Base-by-base conservation (phyloP, 2,329 filamentous ascomycete genomes). In the Penicillium sp. region DNA sequence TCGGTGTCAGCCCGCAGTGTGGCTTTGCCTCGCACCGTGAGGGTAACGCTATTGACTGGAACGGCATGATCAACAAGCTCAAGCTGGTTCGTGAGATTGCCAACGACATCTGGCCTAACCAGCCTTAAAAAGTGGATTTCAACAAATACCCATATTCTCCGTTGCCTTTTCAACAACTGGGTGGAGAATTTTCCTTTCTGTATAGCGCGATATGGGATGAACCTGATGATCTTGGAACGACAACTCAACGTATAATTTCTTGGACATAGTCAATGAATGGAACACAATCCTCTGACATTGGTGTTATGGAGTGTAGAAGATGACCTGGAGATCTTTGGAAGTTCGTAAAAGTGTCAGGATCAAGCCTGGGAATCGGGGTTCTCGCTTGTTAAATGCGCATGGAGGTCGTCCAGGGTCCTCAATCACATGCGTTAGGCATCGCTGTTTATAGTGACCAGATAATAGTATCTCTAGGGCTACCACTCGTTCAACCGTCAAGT, bases 1-100 rank as follows among this genome's bases (percentile, higher is more conserved):
- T 89, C 39, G 77, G 77, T 44, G 77, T 87, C 14, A 85, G 81
- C 61, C 84, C 85, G 0, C 85, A 88, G 70, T 87, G 84, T 63
- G 84, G 83, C 5, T 86, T 86, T 66, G 86, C 85, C 28, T 87
- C 82, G 28, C 86, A 90, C 63, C 81, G 84, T 56, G 81, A 78
- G 58, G 86, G 86, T 0, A 89, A 90, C 62, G 77, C 80, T 11
- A 73, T 90, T 44, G 78, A 76, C 18, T 73, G 80, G 52, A 79
- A 86, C 37, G 85, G 86, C 51, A 84, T 89, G 82, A 80, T 80
- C 69, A 80, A 78, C 66, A 90, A 89, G 73, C 69, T 90, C 59
- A 73, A 78, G 55, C 69, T 90, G 42, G 84, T 89, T 14, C 78
- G 85, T 53, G 74, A 81, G 57, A 81, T 90, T 59, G 85, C 86